Evolutionary conservation across 345 rosid genomes (phyloP).

Genomic region (Limnanthes douglasii): DNA sequence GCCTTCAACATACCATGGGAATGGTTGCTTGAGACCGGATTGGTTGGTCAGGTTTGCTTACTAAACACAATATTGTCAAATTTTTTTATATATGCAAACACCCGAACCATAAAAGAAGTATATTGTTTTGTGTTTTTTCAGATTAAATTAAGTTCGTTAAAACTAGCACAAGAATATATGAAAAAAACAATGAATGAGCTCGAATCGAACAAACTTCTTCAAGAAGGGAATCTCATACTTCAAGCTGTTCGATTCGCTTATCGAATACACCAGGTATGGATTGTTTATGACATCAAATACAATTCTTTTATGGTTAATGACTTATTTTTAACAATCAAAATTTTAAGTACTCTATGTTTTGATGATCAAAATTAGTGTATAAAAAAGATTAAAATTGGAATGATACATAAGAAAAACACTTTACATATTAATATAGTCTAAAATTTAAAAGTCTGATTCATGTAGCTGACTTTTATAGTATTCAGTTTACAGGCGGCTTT

Average conservation of each 20-base stretch:
- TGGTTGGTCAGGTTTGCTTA: slow-evolving; percentile 93
- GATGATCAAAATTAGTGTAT: too few species aligned
- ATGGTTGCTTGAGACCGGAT: slow-evolving; percentile 74
- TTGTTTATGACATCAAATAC: background rate
- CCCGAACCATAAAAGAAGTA: background rate
- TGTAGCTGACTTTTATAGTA: slow-evolving; percentile 6
- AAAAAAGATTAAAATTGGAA: too few species aligned
- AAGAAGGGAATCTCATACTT: slow-evolving; percentile 38
- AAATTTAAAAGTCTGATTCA: too few species aligned
- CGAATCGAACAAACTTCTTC: slow-evolving; percentile 12
- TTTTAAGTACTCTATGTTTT: too few species aligned
- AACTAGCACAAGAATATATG: slow-evolving; percentile 57
- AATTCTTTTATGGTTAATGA: too few species aligned
- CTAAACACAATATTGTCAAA: too few species aligned
- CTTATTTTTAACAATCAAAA: too few species aligned
- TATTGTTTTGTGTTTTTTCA: slow-evolving; percentile 15
- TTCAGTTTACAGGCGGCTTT: slow-evolving; percentile 92
- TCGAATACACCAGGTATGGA: slow-evolving; percentile 67
- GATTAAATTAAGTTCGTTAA: slow-evolving; percentile 61
- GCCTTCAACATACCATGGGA: slow-evolving; percentile 88
- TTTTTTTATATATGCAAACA: background rate
- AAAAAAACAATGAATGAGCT: slow-evolving; percentile 42
- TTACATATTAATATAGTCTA: too few species aligned
- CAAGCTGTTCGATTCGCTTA: slow-evolving; percentile 78
- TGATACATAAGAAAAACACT: too few species aligned